Conservation (phyloP, 2,329 filamentous ascomycete species). For the Aspergillus uvarum region DNA sequence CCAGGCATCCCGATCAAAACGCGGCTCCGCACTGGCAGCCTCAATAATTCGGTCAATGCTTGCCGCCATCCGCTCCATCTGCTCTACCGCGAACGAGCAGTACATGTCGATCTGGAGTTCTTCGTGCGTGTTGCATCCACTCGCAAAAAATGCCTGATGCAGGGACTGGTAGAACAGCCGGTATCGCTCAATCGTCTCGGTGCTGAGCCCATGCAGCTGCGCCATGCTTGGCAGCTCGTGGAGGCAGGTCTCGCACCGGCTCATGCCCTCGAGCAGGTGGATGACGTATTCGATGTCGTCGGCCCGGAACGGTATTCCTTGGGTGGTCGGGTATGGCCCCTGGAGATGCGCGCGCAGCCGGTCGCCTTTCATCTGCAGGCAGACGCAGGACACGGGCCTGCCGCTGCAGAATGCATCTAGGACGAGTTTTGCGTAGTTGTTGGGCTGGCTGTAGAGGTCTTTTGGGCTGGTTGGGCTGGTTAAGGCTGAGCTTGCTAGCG, state of each 20-base stretch:
- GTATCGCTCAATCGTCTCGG: conserved; percentile 1
- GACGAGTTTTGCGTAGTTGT: neutral
- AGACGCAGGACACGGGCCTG: neutral
- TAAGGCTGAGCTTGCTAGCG: no score
- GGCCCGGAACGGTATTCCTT: neutral
- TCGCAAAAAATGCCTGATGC: neutral
- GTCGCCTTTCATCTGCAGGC: neutral
- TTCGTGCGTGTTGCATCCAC: neutral
- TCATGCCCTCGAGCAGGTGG: conserved; percentile 8
- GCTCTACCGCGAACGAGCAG: neutral
- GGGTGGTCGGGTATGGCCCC: neutral
- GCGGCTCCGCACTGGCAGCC: neutral
- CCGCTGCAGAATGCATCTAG: neutral
- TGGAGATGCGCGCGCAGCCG: neutral
- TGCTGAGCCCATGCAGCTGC: conserved; percentile 5
- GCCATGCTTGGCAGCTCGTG: neutral
- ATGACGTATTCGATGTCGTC: neutral
- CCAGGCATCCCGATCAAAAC: conserved; percentile 12
- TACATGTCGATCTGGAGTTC: neutral
- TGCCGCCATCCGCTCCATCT: conserved; percentile 7
- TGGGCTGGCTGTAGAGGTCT: no score
- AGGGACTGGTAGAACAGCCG: conserved; percentile 5
- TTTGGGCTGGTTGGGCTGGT: no score
- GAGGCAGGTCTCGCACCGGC: conserved; percentile 6
- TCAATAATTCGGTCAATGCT: conserved; percentile 1